phyloP scores from a whole-genome alignment of 2,329 filamentous ascomycete genomes.

The Septoria linicola region DNA sequence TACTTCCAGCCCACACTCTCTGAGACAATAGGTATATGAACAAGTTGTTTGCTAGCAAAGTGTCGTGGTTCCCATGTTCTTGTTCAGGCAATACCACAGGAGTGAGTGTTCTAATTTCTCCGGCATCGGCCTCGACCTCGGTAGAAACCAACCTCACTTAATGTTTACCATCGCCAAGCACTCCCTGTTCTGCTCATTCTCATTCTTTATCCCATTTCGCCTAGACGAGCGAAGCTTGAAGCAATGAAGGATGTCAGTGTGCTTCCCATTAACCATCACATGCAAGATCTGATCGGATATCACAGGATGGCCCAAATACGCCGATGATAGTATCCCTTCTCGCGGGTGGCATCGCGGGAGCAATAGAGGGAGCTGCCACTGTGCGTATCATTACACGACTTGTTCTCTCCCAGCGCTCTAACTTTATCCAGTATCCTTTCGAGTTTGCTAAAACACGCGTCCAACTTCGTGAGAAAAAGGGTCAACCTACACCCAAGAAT shows the following conservation, averaged over 20 bases:
- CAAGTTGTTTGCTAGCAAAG: no score
- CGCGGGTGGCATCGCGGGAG: constrained; percentile 40
- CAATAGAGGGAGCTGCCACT: constrained; percentile 37
- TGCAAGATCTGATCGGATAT: not conserved
- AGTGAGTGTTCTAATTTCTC: not conserved
- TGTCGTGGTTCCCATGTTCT: no score
- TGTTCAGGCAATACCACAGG: not conserved
- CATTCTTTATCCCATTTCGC: not conserved
- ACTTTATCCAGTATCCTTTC: constrained; percentile 54
- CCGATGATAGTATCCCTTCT: constrained; percentile 38
- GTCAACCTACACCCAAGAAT: constrained; percentile 52
- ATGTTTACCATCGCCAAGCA: constrained; percentile 1
- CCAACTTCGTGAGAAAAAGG: constrained; percentile 52
- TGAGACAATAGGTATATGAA: no score
- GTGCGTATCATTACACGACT: constrained; percentile 18
- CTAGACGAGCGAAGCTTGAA: not conserved
- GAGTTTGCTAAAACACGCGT: constrained; percentile 67
- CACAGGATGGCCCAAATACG: constrained; percentile 28
- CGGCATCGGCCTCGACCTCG: constrained; percentile 11
- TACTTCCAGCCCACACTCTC: no score
- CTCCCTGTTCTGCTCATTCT: not conserved
- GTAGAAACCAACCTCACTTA: constrained; percentile 2
- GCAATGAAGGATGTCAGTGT: constrained; percentile 23
- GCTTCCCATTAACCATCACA: not conserved
- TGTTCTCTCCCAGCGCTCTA: no score